Evolutionary conservation across 768 basidiomycete genomes (phyloP).

Genomic region (Auriscalpium orientale): DNA sequence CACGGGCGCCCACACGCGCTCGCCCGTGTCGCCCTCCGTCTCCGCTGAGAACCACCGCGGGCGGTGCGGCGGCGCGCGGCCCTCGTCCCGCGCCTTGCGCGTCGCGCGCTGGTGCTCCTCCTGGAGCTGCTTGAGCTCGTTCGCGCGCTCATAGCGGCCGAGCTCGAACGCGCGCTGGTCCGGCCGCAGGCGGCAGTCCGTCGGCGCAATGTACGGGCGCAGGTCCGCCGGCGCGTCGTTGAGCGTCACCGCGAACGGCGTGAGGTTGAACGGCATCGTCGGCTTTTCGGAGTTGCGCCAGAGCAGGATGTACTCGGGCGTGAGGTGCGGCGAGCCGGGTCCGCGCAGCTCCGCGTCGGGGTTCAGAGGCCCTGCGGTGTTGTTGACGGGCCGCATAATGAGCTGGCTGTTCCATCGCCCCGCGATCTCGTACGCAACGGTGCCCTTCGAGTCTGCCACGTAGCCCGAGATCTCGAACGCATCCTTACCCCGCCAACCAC

Average conservation of each 20-base stretch:
- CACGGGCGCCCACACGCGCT: constrained; percentile 78
- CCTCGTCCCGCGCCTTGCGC: constrained; percentile 68
- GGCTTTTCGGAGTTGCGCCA: constrained; percentile 91
- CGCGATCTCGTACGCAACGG: constrained; percentile 78
- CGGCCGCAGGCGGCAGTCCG: constrained; percentile 87
- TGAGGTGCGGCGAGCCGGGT: constrained; percentile 34
- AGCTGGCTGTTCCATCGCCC: constrained; percentile 95
- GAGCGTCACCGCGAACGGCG: constrained; percentile 87
- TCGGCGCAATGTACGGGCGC: constrained; percentile 69
- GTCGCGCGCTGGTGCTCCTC: constrained; percentile 78
- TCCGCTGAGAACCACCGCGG: constrained; percentile 85
- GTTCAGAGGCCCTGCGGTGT: constrained; percentile 46
- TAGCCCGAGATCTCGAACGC: constrained; percentile 89
- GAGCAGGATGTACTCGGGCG: constrained; percentile 73
- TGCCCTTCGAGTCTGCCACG: constrained; percentile 59
- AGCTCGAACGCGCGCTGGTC: constrained; percentile 94
- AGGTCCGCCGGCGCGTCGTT: constrained; percentile 80
- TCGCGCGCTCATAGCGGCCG: constrained; percentile 79
- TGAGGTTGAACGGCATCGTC: constrained; percentile 85
- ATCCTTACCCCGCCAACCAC: constrained; percentile 89
- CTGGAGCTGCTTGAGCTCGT: constrained; percentile 67
- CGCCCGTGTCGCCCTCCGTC: constrained; percentile 83
- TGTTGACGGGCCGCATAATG: constrained; percentile 69
- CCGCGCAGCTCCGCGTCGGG: constrained; percentile 61
- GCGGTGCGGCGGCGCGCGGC: constrained; percentile 57